Conservation (phyloP, 176 grass and related monocot species). For the Areca catechu region DNA sequence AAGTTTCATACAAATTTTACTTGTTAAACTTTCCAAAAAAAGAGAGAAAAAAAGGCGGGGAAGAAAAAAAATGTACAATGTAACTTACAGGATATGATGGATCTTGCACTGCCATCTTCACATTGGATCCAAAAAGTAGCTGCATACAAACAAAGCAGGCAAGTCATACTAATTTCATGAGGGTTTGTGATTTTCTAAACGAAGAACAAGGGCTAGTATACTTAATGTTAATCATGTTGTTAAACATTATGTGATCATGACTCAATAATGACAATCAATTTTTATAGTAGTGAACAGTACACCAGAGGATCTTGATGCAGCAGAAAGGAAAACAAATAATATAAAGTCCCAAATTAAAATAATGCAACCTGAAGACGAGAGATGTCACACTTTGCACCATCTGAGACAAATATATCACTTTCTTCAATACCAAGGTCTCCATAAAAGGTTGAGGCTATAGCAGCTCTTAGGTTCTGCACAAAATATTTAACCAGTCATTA, state of each 20-base stretch:
- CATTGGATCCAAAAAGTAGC: conserved; percentile 89
- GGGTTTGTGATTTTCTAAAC: too few relatives aligned
- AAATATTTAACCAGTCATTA: conserved; percentile 13
- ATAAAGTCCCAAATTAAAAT: too few relatives aligned
- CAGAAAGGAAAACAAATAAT: too few relatives aligned
- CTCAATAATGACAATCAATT: too few relatives aligned
- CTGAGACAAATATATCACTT: conserved; percentile 88
- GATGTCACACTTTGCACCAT: conserved; percentile 99
- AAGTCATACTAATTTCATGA: not conserved
- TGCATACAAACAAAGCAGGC: conserved; percentile 17
- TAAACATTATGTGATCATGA: too few relatives aligned
- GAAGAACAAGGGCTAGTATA: too few relatives aligned
- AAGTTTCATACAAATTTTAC: too few relatives aligned
- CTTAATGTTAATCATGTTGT: too few relatives aligned
- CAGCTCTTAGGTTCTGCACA: conserved; percentile 72
- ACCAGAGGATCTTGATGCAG: too few relatives aligned
- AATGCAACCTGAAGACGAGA: conserved; percentile 73
- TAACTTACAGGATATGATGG: conserved; percentile 84
- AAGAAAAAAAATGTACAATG: not conserved
- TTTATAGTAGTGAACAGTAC: too few relatives aligned
- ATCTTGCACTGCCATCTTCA: conserved; percentile 84
- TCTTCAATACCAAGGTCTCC: conserved; percentile 74
- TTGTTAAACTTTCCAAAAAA: not conserved
- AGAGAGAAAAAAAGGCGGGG: not conserved
- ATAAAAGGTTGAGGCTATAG: conserved; percentile 83